Base-by-base conservation (phyloP, 352 stramenopile species). In the Nothophytophthora sp. region DNA sequence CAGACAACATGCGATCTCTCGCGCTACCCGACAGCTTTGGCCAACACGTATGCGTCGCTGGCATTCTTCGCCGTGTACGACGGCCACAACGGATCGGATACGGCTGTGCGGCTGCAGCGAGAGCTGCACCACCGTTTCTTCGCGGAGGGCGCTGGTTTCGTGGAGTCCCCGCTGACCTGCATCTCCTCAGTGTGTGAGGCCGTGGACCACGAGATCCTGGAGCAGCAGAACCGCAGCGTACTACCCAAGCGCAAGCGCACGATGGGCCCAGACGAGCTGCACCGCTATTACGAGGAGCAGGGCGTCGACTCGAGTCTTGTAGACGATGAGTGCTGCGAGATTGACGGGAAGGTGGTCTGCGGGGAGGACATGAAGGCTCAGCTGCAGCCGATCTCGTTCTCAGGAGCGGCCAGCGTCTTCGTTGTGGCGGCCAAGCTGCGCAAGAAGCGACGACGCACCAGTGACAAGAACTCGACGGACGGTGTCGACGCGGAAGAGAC, bases 51-150 rank as follows among this genome's bases (percentile, higher is more conserved):
- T 40, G 62, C 55, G 16, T 88, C 80, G 12, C 27, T 92, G 13
- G 86, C 67, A 13, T 96, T 80, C 45, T 96, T 93, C 60, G 87
- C 59, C 0, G 82, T 97, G 0, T 97, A 92, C 43, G 89, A 97
- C 35, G 89, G 89, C 25, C 88, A 96, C 63, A 93, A 92, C 47
- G 89, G 89, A 35, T 73, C 83, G 4, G 76, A 85, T 19, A 93
- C 84, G n/a, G 75, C 85, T 36, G 63, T 83, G 41, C 77, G 83
- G 19, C 44, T 97, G 43, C 82, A 93, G 42, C 71, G 84, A 5
- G 70, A 90, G 37, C 57, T 97, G 30, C 88, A 96, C 24, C 80
- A 90, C 30, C 71, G 77, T 5, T 76, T 94, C 34, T 77, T 93
- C 39, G 35, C 60, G 41, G 73, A 89, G 42, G 74, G 73, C 0